phyloP scores from a whole-genome alignment of 2,329 filamentous ascomycete genomes.

The Aspergillus vadensis region DNA sequence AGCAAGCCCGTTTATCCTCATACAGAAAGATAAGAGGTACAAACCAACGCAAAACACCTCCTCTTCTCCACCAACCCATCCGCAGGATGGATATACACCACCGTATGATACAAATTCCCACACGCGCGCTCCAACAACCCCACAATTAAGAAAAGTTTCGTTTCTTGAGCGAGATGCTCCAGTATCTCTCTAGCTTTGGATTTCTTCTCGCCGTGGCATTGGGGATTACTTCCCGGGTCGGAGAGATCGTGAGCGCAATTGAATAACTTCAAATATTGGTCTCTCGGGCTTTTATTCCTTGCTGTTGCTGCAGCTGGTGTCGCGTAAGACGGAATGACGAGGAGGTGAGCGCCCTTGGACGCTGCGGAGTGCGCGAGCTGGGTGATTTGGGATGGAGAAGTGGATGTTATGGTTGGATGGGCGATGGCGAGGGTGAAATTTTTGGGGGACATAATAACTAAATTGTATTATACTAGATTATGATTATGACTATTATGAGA shows the following conservation, averaged over 20 bases:
- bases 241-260: too few species aligned
- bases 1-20: neutral
- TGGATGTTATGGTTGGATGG: slow-evolving; percentile 45
- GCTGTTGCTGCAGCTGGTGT: too few species aligned
- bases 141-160: slow-evolving; percentile 77
- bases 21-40: too few species aligned
- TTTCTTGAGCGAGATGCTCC: slow-evolving; percentile 82
- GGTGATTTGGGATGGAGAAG: slow-evolving; percentile 67
- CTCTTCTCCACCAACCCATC: slow-evolving; percentile 78
- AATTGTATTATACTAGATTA: neutral
- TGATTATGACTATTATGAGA: neutral
- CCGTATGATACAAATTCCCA: slow-evolving; percentile 81
- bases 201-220: too few species aligned
- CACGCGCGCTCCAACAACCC: slow-evolving; percentile 78
- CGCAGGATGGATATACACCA: slow-evolving; percentile 76
- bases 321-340: slow-evolving; percentile 68
- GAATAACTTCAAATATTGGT: too few species aligned
- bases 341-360: slow-evolving; percentile 61
- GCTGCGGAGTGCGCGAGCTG: slow-evolving; percentile 56
- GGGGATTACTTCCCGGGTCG: too few species aligned
- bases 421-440: slow-evolving; percentile 47
- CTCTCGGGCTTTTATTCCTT: too few species aligned
- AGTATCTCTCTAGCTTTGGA: too few species aligned
- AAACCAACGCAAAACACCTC: slow-evolving; percentile 81
- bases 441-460: slow-evolving; percentile 38